phyloP scores from a whole-genome alignment of 1,284 basidiomycete genomes.

The Golubevia sp. region DNA sequence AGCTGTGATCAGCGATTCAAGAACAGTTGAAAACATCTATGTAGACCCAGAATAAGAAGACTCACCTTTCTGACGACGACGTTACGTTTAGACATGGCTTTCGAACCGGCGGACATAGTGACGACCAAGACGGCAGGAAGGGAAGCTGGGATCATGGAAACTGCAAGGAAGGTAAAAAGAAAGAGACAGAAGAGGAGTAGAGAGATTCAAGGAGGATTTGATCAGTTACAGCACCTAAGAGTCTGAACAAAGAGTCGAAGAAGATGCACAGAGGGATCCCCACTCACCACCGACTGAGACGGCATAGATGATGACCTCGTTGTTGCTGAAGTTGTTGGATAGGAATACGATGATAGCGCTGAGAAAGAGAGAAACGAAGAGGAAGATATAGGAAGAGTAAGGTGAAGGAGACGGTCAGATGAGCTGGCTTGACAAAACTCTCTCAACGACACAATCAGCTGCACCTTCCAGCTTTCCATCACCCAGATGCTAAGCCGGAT shows the following conservation, averaged over 20 bases:
- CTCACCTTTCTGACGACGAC: conserved; percentile 66
- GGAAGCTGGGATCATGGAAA: conserved; percentile 67
- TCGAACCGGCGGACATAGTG: conserved; percentile 66
- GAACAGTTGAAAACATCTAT: no score
- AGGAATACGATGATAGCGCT: conserved; percentile 61
- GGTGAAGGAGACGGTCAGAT: no score
- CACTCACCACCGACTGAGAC: not conserved
- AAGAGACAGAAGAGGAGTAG: not conserved
- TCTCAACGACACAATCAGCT: no score
- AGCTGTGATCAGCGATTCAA: conserved; percentile 17
- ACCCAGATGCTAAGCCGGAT: no score
- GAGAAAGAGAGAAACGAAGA: no score
- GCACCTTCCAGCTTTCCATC: no score
- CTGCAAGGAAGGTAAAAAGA: conserved; percentile 58
- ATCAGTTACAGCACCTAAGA: no score
- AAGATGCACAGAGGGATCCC: not conserved
- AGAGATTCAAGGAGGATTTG: conserved; percentile 2
- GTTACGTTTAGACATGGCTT: conserved; percentile 67
- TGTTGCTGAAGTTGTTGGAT: conserved; percentile 59
- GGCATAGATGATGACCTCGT: conserved; percentile 59
- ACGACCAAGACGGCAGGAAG: conserved; percentile 59
- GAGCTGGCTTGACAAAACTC: no score
- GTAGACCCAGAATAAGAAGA: no score
- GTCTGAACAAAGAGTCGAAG: conserved; percentile 29
- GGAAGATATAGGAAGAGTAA: no score